A percentile compares a stretch with the other conserved stretches of the same genome.
Conservation (phyloP, 2,329 filamentous ascomycete species). For the Aureobasidium lini region DNA sequence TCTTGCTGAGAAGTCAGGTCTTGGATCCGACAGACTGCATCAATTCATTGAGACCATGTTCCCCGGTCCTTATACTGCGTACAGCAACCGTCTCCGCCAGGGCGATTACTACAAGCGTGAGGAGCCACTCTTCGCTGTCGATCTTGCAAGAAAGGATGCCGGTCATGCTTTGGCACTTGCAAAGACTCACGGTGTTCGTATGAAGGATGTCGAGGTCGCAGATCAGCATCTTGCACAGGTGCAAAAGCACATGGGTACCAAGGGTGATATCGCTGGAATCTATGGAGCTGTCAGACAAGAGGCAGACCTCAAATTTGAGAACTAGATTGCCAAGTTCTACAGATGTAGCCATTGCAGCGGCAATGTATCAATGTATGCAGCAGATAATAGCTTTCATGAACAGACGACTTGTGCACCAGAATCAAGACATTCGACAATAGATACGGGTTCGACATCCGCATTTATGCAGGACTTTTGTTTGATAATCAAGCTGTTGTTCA, state of each 20-base stretch:
- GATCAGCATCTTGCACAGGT: constrained; percentile 63
- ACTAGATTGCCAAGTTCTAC: constrained; percentile 11
- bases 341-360: no score
- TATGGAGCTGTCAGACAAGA: constrained; percentile 74
- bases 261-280: constrained; percentile 72
- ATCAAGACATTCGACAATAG: no score
- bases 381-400: no score
- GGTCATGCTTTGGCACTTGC: constrained; percentile 66
- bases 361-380: no score
- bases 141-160: constrained; percentile 76
- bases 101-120: constrained; percentile 72
- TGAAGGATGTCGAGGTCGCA: constrained; percentile 59
- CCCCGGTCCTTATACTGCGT: constrained; percentile 66
- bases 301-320: constrained; percentile 64
- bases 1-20: constrained; percentile 70
- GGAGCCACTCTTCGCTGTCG: constrained; percentile 73
- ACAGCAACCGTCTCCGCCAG: constrained; percentile 63
- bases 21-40: constrained; percentile 64
- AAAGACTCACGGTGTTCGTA: constrained; percentile 49
- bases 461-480: not conserved
- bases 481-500: not conserved
- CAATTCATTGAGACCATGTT: constrained; percentile 66
- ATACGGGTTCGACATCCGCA: no score
- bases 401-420: no score
- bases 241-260: constrained; percentile 59